Conservation (phyloP, 371 early-diverging fungal genomes). For the Mycotypha africana region DNA sequence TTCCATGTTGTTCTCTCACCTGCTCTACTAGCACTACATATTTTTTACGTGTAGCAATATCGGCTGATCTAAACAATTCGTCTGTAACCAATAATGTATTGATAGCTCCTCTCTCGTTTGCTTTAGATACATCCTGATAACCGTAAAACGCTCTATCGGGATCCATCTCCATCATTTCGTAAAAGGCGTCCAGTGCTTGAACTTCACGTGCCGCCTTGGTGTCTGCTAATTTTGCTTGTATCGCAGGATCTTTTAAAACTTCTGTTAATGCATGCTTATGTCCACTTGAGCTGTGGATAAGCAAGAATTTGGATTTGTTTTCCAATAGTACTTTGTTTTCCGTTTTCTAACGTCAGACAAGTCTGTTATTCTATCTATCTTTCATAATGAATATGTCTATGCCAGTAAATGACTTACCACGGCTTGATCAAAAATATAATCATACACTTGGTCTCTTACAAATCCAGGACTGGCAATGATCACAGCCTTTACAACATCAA, state of each 20-base stretch:
- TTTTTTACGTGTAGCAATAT: conserved; percentile 74
- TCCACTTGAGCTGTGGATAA: conserved; percentile 90
- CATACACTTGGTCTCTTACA: conserved; percentile 83
- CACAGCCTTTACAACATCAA: conserved; percentile 86
- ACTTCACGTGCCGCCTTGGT: conserved; percentile 92
- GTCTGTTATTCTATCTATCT: neutral
- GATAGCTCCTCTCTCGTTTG: conserved; percentile 82
- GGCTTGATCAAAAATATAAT: conserved; percentile 82
- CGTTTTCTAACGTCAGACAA: conserved; percentile 41
- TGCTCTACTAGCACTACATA: conserved; percentile 85
- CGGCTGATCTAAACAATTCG: conserved; percentile 84
- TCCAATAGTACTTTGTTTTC: conserved; percentile 80
- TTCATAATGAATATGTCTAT: too few species aligned
- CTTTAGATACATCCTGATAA: conserved; percentile 75
- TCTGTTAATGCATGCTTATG: conserved; percentile 93
- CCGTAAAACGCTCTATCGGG: conserved; percentile 93
- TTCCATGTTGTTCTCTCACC: conserved; percentile 75
- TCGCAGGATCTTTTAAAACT: conserved; percentile 83
- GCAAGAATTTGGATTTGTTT: conserved; percentile 80
- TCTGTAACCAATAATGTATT: conserved; percentile 87
- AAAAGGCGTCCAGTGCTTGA: conserved; percentile 77
- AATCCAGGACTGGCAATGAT: conserved; percentile 96
- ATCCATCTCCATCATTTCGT: conserved; percentile 82
- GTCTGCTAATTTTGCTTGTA: conserved; percentile 78
- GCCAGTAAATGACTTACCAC: conserved; percentile 49